A percentile compares a stretch with the other conserved stretches of the same genome.
Evolutionary conservation across 352 stramenopile genomes (phyloP).

Genomic region (Pythium sukuiense): DNA sequence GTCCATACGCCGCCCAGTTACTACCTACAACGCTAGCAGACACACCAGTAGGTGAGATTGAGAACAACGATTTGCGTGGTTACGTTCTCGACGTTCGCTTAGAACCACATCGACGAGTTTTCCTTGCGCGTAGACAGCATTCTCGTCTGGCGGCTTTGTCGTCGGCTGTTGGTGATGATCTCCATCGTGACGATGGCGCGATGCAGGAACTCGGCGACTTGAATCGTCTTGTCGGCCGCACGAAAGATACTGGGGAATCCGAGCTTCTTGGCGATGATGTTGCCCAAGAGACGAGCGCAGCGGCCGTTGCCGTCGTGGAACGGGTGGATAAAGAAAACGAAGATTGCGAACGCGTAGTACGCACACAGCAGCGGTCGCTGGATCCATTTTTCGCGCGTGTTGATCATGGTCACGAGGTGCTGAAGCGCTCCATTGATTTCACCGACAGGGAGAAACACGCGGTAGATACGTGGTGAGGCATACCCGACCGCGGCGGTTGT

Average conservation of each 20-base stretch:
- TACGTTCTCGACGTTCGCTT: background rate
- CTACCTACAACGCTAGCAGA: background rate
- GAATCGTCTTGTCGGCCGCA: slow-evolving; percentile 80
- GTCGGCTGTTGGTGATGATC: slow-evolving; percentile 55
- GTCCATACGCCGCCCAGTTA: no score
- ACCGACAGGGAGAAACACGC: slow-evolving; percentile 68
- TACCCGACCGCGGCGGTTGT: slow-evolving; percentile 69
- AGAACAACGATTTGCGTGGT: background rate
- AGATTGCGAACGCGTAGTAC: slow-evolving; percentile 77
- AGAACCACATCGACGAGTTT: slow-evolving; percentile 86
- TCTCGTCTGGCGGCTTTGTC: slow-evolving; percentile 46
- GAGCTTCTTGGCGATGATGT: slow-evolving; percentile 73
- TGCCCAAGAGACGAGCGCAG: slow-evolving; percentile 68
- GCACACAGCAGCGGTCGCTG: slow-evolving; percentile 60
- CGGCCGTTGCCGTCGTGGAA: slow-evolving; percentile 85
- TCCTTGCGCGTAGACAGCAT: slow-evolving; percentile 60
- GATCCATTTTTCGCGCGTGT: slow-evolving; percentile 40
- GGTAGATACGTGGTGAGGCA: slow-evolving; percentile 76
- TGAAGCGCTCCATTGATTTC: slow-evolving; percentile 55
- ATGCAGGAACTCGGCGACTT: slow-evolving; percentile 72
- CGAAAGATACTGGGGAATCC: slow-evolving; percentile 61
- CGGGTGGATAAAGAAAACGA: slow-evolving; percentile 86
- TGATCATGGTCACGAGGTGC: slow-evolving; percentile 47
- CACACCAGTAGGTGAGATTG: background rate
- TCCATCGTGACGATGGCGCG: slow-evolving; percentile 74